Conservation (phyloP, 306 rosid genomes). For the Arachis hypogaea region DNA sequence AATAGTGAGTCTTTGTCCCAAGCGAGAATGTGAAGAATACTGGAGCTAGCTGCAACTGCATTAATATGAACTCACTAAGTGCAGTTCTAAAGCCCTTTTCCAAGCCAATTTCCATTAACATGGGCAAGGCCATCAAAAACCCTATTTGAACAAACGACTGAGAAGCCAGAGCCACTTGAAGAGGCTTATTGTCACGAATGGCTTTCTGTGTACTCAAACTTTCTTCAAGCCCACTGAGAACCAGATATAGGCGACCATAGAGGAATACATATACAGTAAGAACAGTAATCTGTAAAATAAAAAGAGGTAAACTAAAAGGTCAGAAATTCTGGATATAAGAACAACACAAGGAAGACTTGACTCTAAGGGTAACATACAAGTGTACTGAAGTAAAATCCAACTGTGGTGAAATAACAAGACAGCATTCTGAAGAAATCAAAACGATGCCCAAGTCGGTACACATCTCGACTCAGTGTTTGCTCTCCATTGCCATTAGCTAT, state of each 20-base stretch:
- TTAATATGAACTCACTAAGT: slow-evolving; percentile 86
- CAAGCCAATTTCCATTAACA: slow-evolving; percentile 98
- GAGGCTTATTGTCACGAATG: slow-evolving; percentile 91
- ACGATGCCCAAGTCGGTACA: slow-evolving; percentile 96
- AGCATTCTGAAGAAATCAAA: slow-evolving; percentile 96
- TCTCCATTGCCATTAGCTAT: slow-evolving; percentile 98
- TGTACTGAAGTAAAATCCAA: slow-evolving; percentile 95
- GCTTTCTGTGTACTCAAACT: slow-evolving; percentile 76
- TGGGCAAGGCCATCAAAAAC: slow-evolving; percentile 92
- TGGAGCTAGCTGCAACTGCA: slow-evolving; percentile 96
- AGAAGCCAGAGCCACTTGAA: slow-evolving; percentile 97
- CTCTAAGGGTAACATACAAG: slow-evolving; percentile 54
- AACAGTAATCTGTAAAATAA: slow-evolving; percentile 79
- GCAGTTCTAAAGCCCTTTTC: slow-evolving; percentile 98
- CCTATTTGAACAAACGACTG: slow-evolving; percentile 98
- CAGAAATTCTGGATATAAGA: slow-evolving; percentile 19
- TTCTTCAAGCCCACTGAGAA: slow-evolving; percentile 96
- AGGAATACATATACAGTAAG: slow-evolving; percentile 92
- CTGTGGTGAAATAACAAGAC: slow-evolving; percentile 92
- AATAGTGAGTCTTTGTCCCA: slow-evolving; percentile 96
- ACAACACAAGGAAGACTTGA: slow-evolving; percentile 2
- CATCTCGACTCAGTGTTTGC: slow-evolving; percentile 93
- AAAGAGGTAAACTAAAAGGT: slow-evolving; percentile 26
- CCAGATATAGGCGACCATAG: slow-evolving; percentile 95
- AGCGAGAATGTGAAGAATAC: slow-evolving; percentile 97